phyloP scores from a whole-genome alignment of 2,329 filamentous ascomycete genomes.

The Magnaporthales sp. region DNA sequence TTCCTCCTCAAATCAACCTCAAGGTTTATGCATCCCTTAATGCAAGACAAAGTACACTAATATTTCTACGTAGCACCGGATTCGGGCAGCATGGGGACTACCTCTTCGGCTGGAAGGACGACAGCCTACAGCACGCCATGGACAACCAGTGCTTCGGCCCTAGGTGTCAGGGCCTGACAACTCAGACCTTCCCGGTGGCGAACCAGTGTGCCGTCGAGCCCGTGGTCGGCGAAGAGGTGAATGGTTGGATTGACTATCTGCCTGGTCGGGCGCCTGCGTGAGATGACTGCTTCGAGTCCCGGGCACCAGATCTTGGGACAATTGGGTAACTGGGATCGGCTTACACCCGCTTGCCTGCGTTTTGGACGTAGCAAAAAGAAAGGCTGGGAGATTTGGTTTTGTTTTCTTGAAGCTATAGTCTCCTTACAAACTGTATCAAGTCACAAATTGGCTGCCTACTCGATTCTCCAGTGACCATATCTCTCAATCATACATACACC shows the following conservation, averaged over 20 bases:
- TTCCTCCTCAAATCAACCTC: neutral
- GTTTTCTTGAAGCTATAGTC: neutral
- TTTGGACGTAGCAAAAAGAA: neutral
- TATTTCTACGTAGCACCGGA: conserved; percentile 16
- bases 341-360: neutral
- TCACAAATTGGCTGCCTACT: neutral
- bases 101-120: conserved; percentile 32
- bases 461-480: neutral
- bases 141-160: conserved; percentile 22
- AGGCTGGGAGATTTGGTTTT: neutral
- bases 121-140: conserved; percentile 23
- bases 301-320: no score
- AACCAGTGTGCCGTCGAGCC: conserved; percentile 23
- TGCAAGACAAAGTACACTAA: neutral
- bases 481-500: neutral
- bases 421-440: neutral
- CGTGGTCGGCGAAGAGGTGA: conserved; percentile 20
- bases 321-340: neutral
- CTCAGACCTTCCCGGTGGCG: conserved; percentile 20
- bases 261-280: neutral
- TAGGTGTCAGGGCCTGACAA: conserved; percentile 21
- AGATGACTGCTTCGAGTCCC: neutral
- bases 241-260: conserved; percentile 18
- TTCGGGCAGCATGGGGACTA: conserved; percentile 27
- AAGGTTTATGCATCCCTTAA: no score